Evolutionary conservation across 208 protist genomes (phyloP).

Genomic region (Leishmania arabica): DNA sequence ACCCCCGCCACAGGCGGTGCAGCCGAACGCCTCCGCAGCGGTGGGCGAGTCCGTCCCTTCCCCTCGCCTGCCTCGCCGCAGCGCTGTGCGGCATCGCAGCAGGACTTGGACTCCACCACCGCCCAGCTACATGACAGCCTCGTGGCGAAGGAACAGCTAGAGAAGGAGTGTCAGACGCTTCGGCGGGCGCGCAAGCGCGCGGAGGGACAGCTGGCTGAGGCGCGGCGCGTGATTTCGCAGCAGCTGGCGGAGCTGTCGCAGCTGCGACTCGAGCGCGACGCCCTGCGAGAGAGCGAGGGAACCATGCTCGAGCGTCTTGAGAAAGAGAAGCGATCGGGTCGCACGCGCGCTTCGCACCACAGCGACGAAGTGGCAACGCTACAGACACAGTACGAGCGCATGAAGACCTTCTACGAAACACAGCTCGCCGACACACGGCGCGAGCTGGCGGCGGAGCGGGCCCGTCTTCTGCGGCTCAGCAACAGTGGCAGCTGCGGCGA

Average conservation of each 20-base stretch:
- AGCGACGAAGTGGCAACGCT: conserved; percentile 55
- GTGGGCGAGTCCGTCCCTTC: neutral
- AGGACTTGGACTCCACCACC: conserved; percentile 18
- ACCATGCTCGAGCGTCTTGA: conserved; percentile 54
- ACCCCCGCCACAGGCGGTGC: conserved; percentile 11
- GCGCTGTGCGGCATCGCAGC: conserved; percentile 12
- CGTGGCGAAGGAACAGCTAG: conserved; percentile 58
- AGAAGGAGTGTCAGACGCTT: conserved; percentile 65
- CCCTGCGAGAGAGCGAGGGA: conserved; percentile 40
- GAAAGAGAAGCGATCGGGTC: conserved; percentile 41
- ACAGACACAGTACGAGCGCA: conserved; percentile 65
- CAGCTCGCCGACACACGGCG: conserved; percentile 76
- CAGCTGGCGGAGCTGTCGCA: conserved; percentile 71
- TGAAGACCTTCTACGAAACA: conserved; percentile 71
- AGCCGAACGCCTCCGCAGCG: neutral
- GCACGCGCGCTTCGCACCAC: conserved; percentile 46
- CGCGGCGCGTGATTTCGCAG: conserved; percentile 65
- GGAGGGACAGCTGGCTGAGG: conserved; percentile 59
- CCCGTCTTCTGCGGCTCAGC: conserved; percentile 18
- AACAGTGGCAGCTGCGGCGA: conserved; percentile 9
- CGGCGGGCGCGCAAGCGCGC: conserved; percentile 33
- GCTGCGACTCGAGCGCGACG: conserved; percentile 45
- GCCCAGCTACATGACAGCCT: conserved; percentile 66
- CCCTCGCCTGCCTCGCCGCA: conserved; percentile 3
- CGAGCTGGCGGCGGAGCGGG: conserved; percentile 58